Conservation (phyloP, 306 rosid genomes). For the Astragalus glycyphyllos region DNA sequence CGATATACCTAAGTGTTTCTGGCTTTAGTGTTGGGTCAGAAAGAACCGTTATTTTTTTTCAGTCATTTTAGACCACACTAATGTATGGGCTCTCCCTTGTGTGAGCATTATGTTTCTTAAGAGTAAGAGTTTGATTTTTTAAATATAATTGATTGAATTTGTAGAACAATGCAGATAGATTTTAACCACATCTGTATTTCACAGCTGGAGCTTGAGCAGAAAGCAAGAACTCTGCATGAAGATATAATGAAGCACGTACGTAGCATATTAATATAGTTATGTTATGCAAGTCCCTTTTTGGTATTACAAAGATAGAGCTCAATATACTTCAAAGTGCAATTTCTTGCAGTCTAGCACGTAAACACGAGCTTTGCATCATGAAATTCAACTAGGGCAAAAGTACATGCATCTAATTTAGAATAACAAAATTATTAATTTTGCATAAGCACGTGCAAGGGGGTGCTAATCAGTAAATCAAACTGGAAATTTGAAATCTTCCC, state of each 20-base stretch:
- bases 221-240: constrained; percentile 74
- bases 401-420: constrained; percentile 21
- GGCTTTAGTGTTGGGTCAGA: constrained; percentile 1
- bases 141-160: constrained; percentile 32
- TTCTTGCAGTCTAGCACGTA: constrained; percentile 24
- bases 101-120: constrained; percentile 35
- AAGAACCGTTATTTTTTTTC: constrained; percentile 4
- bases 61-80: neutral
- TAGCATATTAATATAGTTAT: constrained; percentile 32
- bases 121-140: constrained; percentile 14
- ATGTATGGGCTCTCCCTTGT: constrained; percentile 15
- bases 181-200: constrained; percentile 41
- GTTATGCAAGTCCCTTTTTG: constrained; percentile 36
- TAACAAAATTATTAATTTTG: neutral
- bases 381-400: constrained; percentile 20
- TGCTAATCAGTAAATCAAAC: constrained; percentile 17
- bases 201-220: constrained; percentile 78
- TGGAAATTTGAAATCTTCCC: constrained; percentile 34
- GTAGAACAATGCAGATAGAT: constrained; percentile 29
- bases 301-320: constrained; percentile 3
- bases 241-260: constrained; percentile 74
- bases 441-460: constrained; percentile 24
- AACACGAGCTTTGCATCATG: constrained; percentile 27
- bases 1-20: neutral
- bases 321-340: constrained; percentile 13